Evolutionary conservation across 2,329 filamentous ascomycete genomes (phyloP), one percentile per base, ranked within the genome.

Genomic region (Colletotrichum eremochloae): DNA sequence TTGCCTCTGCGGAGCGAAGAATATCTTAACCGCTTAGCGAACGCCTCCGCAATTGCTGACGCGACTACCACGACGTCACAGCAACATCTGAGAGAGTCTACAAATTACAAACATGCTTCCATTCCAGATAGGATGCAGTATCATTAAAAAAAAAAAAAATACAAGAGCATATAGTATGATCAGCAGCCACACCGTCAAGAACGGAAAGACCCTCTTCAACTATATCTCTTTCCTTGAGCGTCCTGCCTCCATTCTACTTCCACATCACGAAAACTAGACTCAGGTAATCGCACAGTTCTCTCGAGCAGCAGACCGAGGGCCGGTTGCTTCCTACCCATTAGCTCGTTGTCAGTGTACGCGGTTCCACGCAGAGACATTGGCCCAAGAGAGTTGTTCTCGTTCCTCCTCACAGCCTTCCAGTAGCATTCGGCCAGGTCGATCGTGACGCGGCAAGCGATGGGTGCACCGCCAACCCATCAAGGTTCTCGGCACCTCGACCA

Each of bases 371-470:
- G 8, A n/a, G 14, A 18, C 46, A 63, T 52, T 52, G 60, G 46
- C 15, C 33, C 7, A 40, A 29, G 12, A n/a, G 29, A 9, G 8
- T 5, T 33, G 8, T 38, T 36, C 7, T n/a, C n/a, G n/a, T n/a
- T 38, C 20, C 20, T 24, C 5, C 31, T 62, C 42, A 3, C 1
- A 12, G n/a, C 11, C 31, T n/a, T n/a, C 8, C 6, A 12, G 33
- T 24, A 5, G 36, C 48, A 31, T 15, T 52, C 24, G n/a, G 20
- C 24, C 36, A 33, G 31, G 9, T 50, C 8, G 44, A 12, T 62
- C 60, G 31, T 38, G 11, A 50, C 42, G 20, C 60, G 60, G 60
- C 33, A n/a, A n/a, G n/a, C n/a, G n/a, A n/a, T n/a, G n/a, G n/a
- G n/a, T n/a, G n/a, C 42, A 31, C 4, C 57, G 15, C 42, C n/a